phyloP scores from a whole-genome alignment of 805 yeast genomes.

The Yarrowia sp. region DNA sequence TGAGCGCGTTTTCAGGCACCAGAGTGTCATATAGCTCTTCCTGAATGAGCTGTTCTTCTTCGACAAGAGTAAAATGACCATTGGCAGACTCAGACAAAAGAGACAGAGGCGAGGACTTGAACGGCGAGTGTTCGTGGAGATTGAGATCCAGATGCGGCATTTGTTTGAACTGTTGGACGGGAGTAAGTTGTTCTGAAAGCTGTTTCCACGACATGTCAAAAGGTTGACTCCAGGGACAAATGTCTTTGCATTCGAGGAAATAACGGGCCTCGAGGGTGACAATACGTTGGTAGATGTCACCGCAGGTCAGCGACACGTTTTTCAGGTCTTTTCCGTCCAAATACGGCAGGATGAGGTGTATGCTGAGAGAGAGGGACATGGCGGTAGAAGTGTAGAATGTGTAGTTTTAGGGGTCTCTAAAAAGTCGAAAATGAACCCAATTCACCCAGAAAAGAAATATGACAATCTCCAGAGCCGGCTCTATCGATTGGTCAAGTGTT shows the following conservation, averaged over 20 bases:
- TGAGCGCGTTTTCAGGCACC: background rate
- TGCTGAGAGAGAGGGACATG: background rate
- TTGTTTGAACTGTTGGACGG: background rate
- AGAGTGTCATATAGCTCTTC: background rate
- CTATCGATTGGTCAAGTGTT: no score
- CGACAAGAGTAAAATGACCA: background rate
- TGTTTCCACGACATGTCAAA: background rate
- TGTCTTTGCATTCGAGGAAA: background rate
- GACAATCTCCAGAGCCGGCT: no score
- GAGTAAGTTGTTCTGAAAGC: background rate
- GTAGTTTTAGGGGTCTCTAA: no score
- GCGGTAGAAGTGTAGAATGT: background rate
- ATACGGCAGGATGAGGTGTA: background rate
- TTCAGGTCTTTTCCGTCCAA: background rate
- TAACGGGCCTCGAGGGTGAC: background rate
- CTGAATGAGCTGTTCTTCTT: background rate
- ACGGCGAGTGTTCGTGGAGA: background rate
- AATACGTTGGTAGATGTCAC: background rate
- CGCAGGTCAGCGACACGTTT: background rate
- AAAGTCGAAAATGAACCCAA: no score
- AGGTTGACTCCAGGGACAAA: conserved; percentile 19
- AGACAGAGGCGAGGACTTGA: background rate
- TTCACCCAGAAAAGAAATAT: no score
- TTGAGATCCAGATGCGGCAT: conserved; percentile 8
- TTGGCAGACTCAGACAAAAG: background rate